phyloP scores from a whole-genome alignment of 495 filamentous ascomycete species.

The Hypomontagnella monticulosa region DNA sequence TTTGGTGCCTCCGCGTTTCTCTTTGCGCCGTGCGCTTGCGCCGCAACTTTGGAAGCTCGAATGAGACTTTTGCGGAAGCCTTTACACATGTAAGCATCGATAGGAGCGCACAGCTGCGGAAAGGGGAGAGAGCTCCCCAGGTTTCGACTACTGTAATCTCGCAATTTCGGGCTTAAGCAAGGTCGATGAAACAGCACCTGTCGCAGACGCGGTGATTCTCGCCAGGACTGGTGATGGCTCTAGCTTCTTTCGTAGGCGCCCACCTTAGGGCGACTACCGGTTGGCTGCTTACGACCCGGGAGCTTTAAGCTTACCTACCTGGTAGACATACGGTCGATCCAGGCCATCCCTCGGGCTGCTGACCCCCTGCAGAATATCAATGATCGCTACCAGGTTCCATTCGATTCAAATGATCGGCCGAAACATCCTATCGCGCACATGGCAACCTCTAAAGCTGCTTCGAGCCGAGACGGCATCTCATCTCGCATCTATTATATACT shows the following conservation, averaged over 20 bases:
- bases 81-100: constrained; percentile 4
- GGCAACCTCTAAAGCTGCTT: too few species aligned
- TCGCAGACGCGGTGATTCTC: constrained; percentile 20
- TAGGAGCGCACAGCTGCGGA: constrained; percentile 2
- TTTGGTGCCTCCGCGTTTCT: constrained; percentile 23
- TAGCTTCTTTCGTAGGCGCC: constrained; percentile 26
- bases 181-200: constrained; percentile 24
- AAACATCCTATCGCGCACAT: too few species aligned
- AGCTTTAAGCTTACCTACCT: too few species aligned
- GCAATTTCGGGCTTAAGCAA: neutral
- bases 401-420: too few species aligned
- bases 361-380: too few species aligned
- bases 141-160: neutral
- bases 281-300: constrained; percentile 4
- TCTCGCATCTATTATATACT: too few species aligned
- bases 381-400: too few species aligned
- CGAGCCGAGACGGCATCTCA: too few species aligned
- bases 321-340: too few species aligned
- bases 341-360: too few species aligned
- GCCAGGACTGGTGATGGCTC: constrained; percentile 25
- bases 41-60: neutral
- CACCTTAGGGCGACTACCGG: constrained; percentile 1
- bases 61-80: constrained; percentile 11
- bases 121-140: constrained; percentile 14
- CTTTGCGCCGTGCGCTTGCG: neutral